Percentiles rank a stretch among this genome's conserved stretches.
phyloP scores from a whole-genome alignment of 345 rosid genomes.

The Eucalyptus camaldulensis region DNA sequence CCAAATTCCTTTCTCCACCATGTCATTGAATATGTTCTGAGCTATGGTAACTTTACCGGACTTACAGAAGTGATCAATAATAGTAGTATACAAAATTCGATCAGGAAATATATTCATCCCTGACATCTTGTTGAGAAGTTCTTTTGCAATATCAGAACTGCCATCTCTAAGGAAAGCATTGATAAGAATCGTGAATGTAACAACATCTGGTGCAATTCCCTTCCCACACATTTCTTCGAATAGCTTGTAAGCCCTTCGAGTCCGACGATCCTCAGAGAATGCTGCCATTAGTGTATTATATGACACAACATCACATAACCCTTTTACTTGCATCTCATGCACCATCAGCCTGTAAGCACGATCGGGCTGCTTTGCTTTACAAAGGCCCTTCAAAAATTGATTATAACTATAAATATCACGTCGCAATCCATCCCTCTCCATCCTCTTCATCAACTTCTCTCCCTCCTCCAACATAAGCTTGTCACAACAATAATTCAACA shows the following conservation, averaged over 20 bases:
- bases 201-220: slow-evolving; percentile 58
- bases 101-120: slow-evolving; percentile 50
- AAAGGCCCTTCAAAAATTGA: slow-evolving; percentile 66
- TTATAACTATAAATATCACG: slow-evolving; percentile 83
- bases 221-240: slow-evolving; percentile 60
- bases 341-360: slow-evolving; percentile 48
- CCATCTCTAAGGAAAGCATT: slow-evolving; percentile 60
- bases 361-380: slow-evolving; percentile 40
- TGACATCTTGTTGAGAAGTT: slow-evolving; percentile 64
- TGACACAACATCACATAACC: slow-evolving; percentile 65
- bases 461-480: slow-evolving; percentile 52
- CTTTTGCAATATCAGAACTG: slow-evolving; percentile 39
- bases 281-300: slow-evolving; percentile 67
- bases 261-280: slow-evolving; percentile 33
- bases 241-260: slow-evolving; percentile 43
- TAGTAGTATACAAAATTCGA: slow-evolving; percentile 66
- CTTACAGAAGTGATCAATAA: slow-evolving; percentile 70
- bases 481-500: slow-evolving; percentile 67
- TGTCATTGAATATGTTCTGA: slow-evolving; percentile 45
- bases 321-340: slow-evolving; percentile 56
- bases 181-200: slow-evolving; percentile 67
- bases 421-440: slow-evolving; percentile 63
- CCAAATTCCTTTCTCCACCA: slow-evolving; percentile 54
- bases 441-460: slow-evolving; percentile 39
- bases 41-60: slow-evolving; percentile 62